Percentiles rank a stretch among this genome's conserved stretches.
phyloP scores from a whole-genome alignment of 2,329 filamentous ascomycete species.

The Pseudocercospora fijiensis region DNA sequence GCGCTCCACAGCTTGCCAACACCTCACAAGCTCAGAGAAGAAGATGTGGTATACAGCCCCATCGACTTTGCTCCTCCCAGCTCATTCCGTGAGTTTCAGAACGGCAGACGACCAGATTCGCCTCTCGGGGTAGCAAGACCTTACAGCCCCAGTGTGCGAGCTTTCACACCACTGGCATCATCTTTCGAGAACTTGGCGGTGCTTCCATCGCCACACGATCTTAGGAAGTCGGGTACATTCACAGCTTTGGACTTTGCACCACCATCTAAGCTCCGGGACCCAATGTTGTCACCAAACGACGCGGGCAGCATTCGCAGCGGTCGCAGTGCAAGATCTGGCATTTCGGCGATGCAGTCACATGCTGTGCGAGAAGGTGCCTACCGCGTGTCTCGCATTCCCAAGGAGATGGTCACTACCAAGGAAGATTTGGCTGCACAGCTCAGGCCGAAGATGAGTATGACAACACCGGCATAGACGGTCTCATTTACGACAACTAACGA shows the following conservation, averaged over 20 bases:
- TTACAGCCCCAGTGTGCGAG: slow-evolving; percentile 71
- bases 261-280: slow-evolving; percentile 69
- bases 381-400: slow-evolving; percentile 79
- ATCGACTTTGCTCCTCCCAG: slow-evolving; percentile 83
- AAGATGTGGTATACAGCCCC: slow-evolving; percentile 63
- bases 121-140: slow-evolving; percentile 60
- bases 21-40: slow-evolving; percentile 81
- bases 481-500: slow-evolving; percentile 15
- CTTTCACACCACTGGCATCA: slow-evolving; percentile 75
- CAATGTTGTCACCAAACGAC: slow-evolving; percentile 44
- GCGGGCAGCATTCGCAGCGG: slow-evolving; percentile 44
- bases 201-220: slow-evolving; percentile 81
- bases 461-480: slow-evolving; percentile 21
- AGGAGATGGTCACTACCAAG: slow-evolving; percentile 75
- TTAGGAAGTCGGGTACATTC: slow-evolving; percentile 76
- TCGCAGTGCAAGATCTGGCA: slow-evolving; percentile 72
- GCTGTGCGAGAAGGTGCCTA: slow-evolving; percentile 81
- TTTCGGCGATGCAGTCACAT: slow-evolving; percentile 67
- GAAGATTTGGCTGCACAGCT: slow-evolving; percentile 63
- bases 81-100: slow-evolving; percentile 60
- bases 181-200: slow-evolving; percentile 82
- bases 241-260: slow-evolving; percentile 79
- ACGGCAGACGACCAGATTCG: slow-evolving; percentile 63
- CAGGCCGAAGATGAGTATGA: slow-evolving; percentile 45
- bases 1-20: slow-evolving; percentile 77